Base-by-base conservation (phyloP, 164 flowering plant species). In the Litsea cubeba region DNA sequence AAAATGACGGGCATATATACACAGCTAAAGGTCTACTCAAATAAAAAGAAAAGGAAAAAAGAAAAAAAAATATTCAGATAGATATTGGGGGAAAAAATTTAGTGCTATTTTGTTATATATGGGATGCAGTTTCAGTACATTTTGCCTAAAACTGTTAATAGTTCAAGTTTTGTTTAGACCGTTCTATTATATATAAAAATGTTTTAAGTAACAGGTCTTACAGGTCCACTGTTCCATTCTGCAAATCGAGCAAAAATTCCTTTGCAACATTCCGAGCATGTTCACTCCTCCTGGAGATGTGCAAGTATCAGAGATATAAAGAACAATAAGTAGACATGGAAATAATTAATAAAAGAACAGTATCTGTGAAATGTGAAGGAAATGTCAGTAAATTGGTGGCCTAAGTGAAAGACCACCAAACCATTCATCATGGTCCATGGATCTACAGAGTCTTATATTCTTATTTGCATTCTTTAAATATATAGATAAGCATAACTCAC, bases 151-250 rank as follows among this genome's bases (percentile, higher is more conserved):
- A 40, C 2, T 40, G 46, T 5, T 40, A 40, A 7, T 7, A 40
- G 46, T 40, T 40, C 46, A 7, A 40, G 7, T 40, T 40, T 40
- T 40, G 1, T 40, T 40, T 40, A 7, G 46, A 8, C 46, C 0
- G 2, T 7, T 40, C 46, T 40, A 5, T 40, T 40, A 40, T 35
- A 35, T 30, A 35, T 35, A 35, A n/a, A 35, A 40, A 40, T 8
- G 10, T n/a, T 40, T 40, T 8, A 40, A 40, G 10, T 6, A 6
- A 66, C 25, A 30, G 12, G 70, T 67, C 91, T 84, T 87, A 95
- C 99, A 95, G 68, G 82, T 95, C 97, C 80, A 95, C 57, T 7
- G 88, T 81, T 69, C 95, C 97, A 81, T 89, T 91, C 74, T 93
- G 95, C 85, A 96, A 74, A 80, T 92, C 92, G 72, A 89, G 84